phyloP scores from a whole-genome alignment of 1,139 yeast genomes.

The Taphrina communis region DNA sequence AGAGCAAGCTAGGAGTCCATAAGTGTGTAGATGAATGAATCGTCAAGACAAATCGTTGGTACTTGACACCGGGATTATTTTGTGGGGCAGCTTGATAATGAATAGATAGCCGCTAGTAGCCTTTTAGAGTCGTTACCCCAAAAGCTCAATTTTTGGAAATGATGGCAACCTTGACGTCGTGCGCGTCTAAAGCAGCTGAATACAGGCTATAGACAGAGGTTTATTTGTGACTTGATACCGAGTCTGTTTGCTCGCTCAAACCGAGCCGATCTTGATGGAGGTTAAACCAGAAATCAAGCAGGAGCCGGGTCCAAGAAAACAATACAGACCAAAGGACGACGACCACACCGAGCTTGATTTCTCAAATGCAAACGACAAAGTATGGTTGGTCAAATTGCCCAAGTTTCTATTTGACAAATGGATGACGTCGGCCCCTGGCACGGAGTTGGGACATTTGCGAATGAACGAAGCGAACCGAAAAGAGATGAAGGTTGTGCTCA shows the following conservation, averaged over 20 bases:
- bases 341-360: conserved; percentile 55
- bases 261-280: neutral
- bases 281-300: conserved; percentile 39
- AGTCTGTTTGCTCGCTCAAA: too few relatives aligned
- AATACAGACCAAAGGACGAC: conserved; percentile 46
- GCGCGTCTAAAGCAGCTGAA: too few relatives aligned
- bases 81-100: conserved; percentile 11
- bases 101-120: conserved; percentile 2
- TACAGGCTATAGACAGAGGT: too few relatives aligned
- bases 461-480: conserved; percentile 35
- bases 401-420: conserved; percentile 82
- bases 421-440: conserved; percentile 57
- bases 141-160: too few relatives aligned
- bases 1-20: neutral
- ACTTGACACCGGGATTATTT: neutral
- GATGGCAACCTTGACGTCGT: too few relatives aligned
- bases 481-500: conserved; percentile 39
- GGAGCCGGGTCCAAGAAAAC: conserved; percentile 38
- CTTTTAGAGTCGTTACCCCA: too few relatives aligned
- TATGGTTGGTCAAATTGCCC: conserved; percentile 92
- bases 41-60: neutral
- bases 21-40: neutral
- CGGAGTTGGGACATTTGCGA: conserved; percentile 33
- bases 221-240: too few relatives aligned
- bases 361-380: conserved; percentile 57